Evolutionary conservation across 768 basidiomycete species (phyloP), one percentile per base, ranked within the genome.

Genomic region (Amanita molliuscula): DNA sequence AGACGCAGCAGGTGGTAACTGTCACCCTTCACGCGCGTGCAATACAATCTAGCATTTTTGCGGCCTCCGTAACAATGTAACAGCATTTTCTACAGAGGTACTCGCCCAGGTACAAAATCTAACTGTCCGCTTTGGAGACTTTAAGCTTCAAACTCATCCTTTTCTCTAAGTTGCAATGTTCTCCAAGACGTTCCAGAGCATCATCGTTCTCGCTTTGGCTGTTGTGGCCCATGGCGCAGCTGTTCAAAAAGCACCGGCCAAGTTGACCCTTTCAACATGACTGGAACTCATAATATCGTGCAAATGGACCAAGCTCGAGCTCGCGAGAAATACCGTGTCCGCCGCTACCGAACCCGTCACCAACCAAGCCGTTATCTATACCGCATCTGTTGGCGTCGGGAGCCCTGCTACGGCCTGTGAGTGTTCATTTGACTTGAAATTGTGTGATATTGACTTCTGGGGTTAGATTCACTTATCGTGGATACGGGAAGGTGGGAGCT

Each of bases 191-290:
- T 56, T 79, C 44, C 64, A 77, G 52, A 70, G 71, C 28, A 65
- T 77, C 43, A 63, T 79, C 42, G 71, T 72, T 46, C 65, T 79
- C 41, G 72, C 73, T 46, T 55, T 77, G 42, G 65, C 69, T 26
- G 72, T 73, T 31, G 69, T 64, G 51, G 75, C 74, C 46, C 70
- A 70, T 43, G 75, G 74, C 0, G 61, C 73, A n/a, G 20, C 10
- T 42, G 60, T 74, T 38, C 59, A 76, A 26, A 64, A 67, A 50
- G 58, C 65, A 50, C 64, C 68, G 7, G 63, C 78, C 37, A 72
- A 70, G 4, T 59, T 84, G 20, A 67, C 76, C n/a, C 60, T 84
- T 41, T 81, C 58, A 81, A 81, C 62, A 51, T 69, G 51, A 75
- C 68, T 11, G 75, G 76, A 54, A 55, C 71, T 13, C 61, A 65